These are phyloP conservation scores for Fusarium caatingaense DNA, from an alignment of 2,329 filamentous ascomycete species.

Conservation along the genomic window DNA sequence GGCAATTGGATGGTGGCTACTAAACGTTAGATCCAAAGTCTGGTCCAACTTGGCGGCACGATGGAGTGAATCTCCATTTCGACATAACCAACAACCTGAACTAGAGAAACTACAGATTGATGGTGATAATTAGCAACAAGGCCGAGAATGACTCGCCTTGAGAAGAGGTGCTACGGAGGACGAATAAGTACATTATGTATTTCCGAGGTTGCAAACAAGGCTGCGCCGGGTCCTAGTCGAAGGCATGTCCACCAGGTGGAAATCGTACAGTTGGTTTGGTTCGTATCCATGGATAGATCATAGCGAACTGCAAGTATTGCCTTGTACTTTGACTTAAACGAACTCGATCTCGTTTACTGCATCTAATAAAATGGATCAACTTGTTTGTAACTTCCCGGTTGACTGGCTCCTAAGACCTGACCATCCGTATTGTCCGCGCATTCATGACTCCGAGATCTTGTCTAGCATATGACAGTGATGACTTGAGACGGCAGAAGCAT, in stretches of 20 bases:
- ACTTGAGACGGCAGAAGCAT: constrained; percentile 32
- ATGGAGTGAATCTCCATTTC: neutral
- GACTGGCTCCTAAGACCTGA: neutral
- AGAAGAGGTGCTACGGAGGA: neutral
- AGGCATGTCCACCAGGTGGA: neutral
- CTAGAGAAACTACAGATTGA: constrained; percentile 2
- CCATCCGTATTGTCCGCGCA: constrained; percentile 11
- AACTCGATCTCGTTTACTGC: constrained; percentile 32
- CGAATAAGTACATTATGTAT: neutral
- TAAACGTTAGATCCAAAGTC: constrained; percentile 4
- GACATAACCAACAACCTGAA: constrained; percentile 1
- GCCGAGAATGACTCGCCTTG: constrained; percentile 11
- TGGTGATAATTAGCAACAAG: neutral
- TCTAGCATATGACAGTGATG: constrained; percentile 19
- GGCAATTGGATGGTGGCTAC: constrained; percentile 17
- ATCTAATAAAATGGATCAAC: constrained; percentile 1
- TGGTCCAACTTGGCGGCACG: constrained; percentile 19
- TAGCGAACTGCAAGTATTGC: neutral
- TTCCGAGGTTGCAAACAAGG: constrained; percentile 3
- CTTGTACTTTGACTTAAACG: constrained; percentile 12
- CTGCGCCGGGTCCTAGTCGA: neutral
- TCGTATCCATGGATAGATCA: constrained; percentile 9
- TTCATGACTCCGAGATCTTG: constrained; percentile 6
- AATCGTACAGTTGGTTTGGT: neutral
- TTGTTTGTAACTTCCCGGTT: neutral